These are phyloP conservation scores for Rhizopogon roseolus DNA, from an alignment of 768 basidiomycete species.

Conservation along the genomic window DNA sequence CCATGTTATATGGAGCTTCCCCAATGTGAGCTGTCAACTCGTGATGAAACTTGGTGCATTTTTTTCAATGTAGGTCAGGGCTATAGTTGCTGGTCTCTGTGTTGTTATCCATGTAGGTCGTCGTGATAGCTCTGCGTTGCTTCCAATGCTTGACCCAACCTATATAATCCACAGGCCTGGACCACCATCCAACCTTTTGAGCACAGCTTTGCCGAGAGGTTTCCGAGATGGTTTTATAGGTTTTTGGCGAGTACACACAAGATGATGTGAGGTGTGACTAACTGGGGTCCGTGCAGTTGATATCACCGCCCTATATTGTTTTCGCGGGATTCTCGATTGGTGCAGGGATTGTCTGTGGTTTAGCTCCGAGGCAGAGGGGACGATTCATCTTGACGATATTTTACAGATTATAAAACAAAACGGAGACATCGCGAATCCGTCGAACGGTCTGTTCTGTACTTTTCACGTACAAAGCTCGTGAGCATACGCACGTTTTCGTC, in stretches of 20 bases:
- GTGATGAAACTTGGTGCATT: neutral
- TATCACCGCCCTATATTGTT: conserved; percentile 34
- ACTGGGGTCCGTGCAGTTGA: conserved; percentile 18
- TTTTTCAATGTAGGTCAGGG: conserved; percentile 25
- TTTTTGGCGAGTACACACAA: conserved; percentile 16
- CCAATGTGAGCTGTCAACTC: conserved; percentile 39
- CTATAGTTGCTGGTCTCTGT: conserved; percentile 33
- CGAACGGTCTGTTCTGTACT: conserved; percentile 50
- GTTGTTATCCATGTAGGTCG: conserved; percentile 37
- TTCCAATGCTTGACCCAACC: conserved; percentile 3
- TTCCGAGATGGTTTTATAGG: conserved; percentile 21
- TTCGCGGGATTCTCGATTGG: conserved; percentile 37
- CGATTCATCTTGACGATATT: neutral
- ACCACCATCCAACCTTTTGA: conserved; percentile 25
- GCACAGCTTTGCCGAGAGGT: conserved; percentile 10
- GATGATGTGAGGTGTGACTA: neutral
- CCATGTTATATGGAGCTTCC: conserved; percentile 46
- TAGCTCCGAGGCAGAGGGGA: conserved; percentile 4
- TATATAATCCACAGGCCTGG: conserved; percentile 27
- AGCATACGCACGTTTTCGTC: conserved; percentile 13
- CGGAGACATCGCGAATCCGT: conserved; percentile 10
- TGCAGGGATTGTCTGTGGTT: conserved; percentile 33
- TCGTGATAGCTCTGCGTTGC: neutral
- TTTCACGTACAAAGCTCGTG: conserved; percentile 31
- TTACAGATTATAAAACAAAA: conserved; percentile 13